Evolutionary conservation across 2,329 filamentous ascomycete species (phyloP).

Genomic region (Westerdykella aurantiaca): DNA sequence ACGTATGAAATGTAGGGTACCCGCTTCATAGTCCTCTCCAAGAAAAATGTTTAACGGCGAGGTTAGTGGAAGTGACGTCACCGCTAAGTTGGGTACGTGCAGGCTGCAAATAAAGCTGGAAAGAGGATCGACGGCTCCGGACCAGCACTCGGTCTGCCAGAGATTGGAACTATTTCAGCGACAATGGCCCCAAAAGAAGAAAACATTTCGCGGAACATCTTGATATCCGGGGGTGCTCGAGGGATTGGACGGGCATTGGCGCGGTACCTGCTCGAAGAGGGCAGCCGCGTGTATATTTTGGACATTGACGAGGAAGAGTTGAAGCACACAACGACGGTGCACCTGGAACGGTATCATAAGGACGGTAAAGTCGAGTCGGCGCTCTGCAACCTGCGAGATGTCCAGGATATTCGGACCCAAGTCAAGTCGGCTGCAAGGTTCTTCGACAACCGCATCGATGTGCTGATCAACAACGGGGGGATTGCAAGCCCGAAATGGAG

Average conservation of each 20-base stretch:
- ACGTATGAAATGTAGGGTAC: no score
- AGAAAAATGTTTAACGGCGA: no score
- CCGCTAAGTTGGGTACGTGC: no score
- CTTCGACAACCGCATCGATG: constrained; percentile 38
- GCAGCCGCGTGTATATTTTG: constrained; percentile 45
- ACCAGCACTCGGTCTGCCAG: no score
- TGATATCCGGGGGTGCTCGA: constrained; percentile 41
- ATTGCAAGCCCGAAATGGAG: constrained; percentile 40
- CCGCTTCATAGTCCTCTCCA: no score
- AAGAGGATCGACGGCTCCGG: no score
- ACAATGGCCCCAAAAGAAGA: background rate
- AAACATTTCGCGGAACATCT: constrained; percentile 25
- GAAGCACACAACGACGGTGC: constrained; percentile 35
- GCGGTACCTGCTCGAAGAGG: constrained; percentile 42
- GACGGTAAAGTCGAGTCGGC: constrained; percentile 32
- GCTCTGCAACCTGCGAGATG: constrained; percentile 42
- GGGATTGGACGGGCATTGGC: constrained; percentile 46
- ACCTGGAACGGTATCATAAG: constrained; percentile 35
- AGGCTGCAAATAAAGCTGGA: no score
- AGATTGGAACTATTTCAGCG: no score
- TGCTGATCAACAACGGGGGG: constrained; percentile 36
- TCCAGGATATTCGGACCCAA: constrained; percentile 38
- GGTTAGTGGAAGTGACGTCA: no score
- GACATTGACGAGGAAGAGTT: constrained; percentile 39
- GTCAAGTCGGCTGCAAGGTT: constrained; percentile 41